These are phyloP conservation scores for Coemansia sp. DNA, from an alignment of 192 early-diverging fungal species.

Conservation along the genomic window DNA sequence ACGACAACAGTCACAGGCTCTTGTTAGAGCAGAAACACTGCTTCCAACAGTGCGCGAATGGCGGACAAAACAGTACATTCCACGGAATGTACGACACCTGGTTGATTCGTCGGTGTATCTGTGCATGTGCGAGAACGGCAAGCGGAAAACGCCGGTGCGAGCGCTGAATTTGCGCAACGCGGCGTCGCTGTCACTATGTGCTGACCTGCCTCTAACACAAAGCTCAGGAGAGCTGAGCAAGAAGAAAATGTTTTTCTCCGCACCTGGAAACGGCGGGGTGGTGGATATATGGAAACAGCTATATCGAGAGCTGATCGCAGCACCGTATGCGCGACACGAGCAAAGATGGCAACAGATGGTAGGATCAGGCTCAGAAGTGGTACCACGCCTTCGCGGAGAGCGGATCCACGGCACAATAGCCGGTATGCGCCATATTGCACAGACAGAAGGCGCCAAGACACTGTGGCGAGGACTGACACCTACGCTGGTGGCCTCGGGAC, in stretches of 20 bases:
- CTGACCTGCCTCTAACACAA: slow-evolving; percentile 1
- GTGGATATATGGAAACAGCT: slow-evolving; percentile 17
- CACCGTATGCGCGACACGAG: slow-evolving; percentile 19
- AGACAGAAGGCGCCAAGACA: slow-evolving; percentile 73
- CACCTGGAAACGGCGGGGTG: not conserved
- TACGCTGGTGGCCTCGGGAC: slow-evolving; percentile 84
- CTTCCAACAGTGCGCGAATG: slow-evolving; percentile 31
- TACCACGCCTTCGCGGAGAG: slow-evolving; percentile 3
- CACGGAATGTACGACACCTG: slow-evolving; percentile 24
- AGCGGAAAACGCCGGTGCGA: not conserved
- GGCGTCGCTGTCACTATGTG: slow-evolving; percentile 27
- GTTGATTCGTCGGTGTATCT: slow-evolving; percentile 21
- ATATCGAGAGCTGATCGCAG: slow-evolving; percentile 27
- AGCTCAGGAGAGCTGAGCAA: slow-evolving; percentile 6
- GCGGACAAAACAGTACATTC: slow-evolving; percentile 24
- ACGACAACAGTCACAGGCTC: slow-evolving; percentile 35
- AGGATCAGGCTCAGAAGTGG: slow-evolving; percentile 2
- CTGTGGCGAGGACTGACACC: slow-evolving; percentile 89
- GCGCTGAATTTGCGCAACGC: slow-evolving; percentile 10
- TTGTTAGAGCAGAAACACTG: slow-evolving; percentile 30
- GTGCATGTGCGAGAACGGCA: slow-evolving; percentile 4
- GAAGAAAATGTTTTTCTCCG: slow-evolving; percentile 17
- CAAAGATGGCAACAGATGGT: slow-evolving; percentile 22
- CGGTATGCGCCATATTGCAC: slow-evolving; percentile 73
- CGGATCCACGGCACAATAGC: slow-evolving; percentile 57